phyloP scores from a whole-genome alignment of 2,329 filamentous ascomycete genomes.

The Drechslerella dactyloides region DNA sequence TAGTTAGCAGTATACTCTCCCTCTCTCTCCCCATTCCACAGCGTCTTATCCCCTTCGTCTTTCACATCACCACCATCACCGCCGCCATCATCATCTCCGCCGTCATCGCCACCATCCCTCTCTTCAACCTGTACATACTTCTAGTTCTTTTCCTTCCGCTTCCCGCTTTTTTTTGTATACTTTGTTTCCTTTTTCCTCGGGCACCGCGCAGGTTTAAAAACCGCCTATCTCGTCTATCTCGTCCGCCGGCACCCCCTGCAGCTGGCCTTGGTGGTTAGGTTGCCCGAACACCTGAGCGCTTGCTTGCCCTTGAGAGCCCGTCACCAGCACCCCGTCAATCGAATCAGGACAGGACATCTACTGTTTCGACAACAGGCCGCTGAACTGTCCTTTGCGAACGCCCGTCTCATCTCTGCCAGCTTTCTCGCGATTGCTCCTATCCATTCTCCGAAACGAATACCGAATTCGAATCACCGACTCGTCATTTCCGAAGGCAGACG shows the following conservation, averaged over 20 bases:
- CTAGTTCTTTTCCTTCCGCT: constrained; percentile 24
- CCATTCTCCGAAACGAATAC: constrained; percentile 6
- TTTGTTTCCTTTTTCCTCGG: not conserved
- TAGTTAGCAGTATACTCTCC: too few relatives aligned
- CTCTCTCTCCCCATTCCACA: constrained; percentile 7
- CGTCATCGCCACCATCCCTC: not conserved
- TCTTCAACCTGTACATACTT: constrained; percentile 50
- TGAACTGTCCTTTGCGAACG: not conserved
- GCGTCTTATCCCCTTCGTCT: constrained; percentile 17
- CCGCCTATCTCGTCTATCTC: constrained; percentile 5
- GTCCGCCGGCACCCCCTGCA: constrained; percentile 1
- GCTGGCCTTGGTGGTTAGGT: constrained; percentile 2
- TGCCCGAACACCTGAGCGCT: constrained; percentile 6
- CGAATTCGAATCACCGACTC: constrained; percentile 24
- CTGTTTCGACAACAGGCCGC: constrained; percentile 4
- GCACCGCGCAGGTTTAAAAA: constrained; percentile 12
- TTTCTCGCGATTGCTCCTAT: constrained; percentile 2
- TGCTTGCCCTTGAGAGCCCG: not conserved
- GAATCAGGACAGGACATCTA: constrained; percentile 7
- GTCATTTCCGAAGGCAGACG: constrained; percentile 38
- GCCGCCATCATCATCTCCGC: constrained; percentile 19
- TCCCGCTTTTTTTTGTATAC: not conserved
- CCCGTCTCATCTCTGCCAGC: constrained; percentile 8
- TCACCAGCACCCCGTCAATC: not conserved
- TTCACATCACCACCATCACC: constrained; percentile 3